Evolutionary conservation across 73 alveolate species (phyloP).

Genomic region (Paramecium primaurelia): DNA sequence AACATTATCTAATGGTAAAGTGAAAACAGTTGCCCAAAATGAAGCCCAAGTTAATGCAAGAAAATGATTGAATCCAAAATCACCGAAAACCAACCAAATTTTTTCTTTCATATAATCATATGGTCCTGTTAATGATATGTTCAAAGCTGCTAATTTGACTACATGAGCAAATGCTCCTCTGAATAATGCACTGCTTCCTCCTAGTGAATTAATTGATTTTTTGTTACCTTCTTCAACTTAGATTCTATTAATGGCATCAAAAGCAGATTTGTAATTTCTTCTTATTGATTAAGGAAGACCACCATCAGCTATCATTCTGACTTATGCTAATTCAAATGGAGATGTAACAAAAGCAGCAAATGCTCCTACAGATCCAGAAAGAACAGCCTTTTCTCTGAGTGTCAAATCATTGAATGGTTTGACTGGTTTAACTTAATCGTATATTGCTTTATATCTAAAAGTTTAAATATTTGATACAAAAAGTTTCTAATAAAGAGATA

Average conservation of each 20-base stretch:
- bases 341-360: conserved; percentile 55
- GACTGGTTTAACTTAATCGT: conserved; percentile 59
- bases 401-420: conserved; percentile 57
- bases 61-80: conserved; percentile 50
- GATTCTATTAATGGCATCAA: conserved; percentile 58
- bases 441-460: conserved; percentile 51
- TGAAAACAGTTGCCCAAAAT: conserved; percentile 44
- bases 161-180: conserved; percentile 59
- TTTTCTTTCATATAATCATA: conserved; percentile 60
- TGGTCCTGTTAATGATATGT: conserved; percentile 57
- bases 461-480: neutral
- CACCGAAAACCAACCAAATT: conserved; percentile 58
- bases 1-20: conserved; percentile 59
- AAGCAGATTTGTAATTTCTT: conserved; percentile 39
- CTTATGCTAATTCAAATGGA: conserved; percentile 55
- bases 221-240: conserved; percentile 21
- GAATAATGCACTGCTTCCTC: conserved; percentile 53
- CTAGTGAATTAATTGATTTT: neutral
- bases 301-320: conserved; percentile 64
- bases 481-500: conserved; percentile 58
- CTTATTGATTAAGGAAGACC: conserved; percentile 41
- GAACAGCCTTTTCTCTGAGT: conserved; percentile 56
- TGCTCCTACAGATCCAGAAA: conserved; percentile 60
- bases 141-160: conserved; percentile 31
- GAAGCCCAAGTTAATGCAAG: conserved; percentile 56